Evolutionary conservation across 108 stramenopile species (phyloP), one percentile per base, ranked within the genome.

Genomic region (Cyclotella baltica): DNA sequence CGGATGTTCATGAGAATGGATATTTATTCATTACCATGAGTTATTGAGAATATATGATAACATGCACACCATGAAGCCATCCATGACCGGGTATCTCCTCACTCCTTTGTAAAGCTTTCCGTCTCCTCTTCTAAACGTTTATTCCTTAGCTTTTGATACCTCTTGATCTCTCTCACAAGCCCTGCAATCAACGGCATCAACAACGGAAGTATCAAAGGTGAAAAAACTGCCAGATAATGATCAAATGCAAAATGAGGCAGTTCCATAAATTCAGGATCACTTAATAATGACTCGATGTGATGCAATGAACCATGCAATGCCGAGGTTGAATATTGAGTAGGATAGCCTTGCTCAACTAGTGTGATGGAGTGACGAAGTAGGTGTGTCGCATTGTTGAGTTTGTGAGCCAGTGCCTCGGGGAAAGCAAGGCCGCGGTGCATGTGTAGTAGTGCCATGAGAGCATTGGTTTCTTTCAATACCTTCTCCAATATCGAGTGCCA

Each of bases 151-250:
- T 84, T 43, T 38, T 38, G 67, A 72, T 85, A 90, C n/a, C 89
- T 75, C 51, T 88, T 88, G 30, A 79, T 48, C 64, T 92, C 92
- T 51, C 88, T 80, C 18, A 89, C 56, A 27, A 86, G 31, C 27
- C 85, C 85, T 11, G 73, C 57, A 9, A 90, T 35, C 55, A 89
- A 78, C 22, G 92, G 89, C 61, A 90, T 28, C n/a, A 89, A n/a
- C 18, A 92, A 56, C 4, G 92, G 92, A 76, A 92, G 85, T 5
- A 92, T 59, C n/a, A 92, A 43, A 18, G 92, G 92, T 13, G 81
- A 69, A 52, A 92, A 88, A 9, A 92, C 83, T 4, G 92, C 92
- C 13, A 86, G 56, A 65, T 84, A 87, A 72, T 92, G 92, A 65
- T 92, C 92, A n/a, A 68, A 16, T 4, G 86, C 85, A 57, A 90